Percentiles rank a stretch among this genome's conserved stretches.
Conservation (phyloP, 495 filamentous ascomycete species). For the Penicillium macrosclerotiorum region DNA sequence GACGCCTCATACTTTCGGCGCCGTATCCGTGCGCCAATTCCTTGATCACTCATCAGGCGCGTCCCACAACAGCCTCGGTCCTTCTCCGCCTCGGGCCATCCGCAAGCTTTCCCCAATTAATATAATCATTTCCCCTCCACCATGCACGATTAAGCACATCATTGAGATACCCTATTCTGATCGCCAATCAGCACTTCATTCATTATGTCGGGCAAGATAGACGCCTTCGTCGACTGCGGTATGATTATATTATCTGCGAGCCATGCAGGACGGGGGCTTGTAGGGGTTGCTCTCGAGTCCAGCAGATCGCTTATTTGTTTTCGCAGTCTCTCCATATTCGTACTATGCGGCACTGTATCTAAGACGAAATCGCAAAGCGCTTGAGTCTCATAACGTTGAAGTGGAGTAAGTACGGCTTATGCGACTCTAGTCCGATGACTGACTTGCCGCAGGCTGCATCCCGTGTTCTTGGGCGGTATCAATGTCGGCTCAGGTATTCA, state of each 20-base stretch:
- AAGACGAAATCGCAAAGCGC: conserved; percentile 47
- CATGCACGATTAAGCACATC: conserved; percentile 3
- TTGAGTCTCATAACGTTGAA: conserved; percentile 56
- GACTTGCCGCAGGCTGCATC: conserved; percentile 52
- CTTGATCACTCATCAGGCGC: conserved; percentile 31
- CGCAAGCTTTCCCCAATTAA: conserved; percentile 2
- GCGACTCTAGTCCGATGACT: conserved; percentile 1
- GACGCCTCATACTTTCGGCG: neutral
- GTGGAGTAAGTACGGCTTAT: conserved; percentile 52
- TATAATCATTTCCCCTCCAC: conserved; percentile 6
- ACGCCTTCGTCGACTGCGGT: conserved; percentile 30
- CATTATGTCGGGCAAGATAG: conserved; percentile 27
- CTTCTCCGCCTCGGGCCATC: conserved; percentile 22
- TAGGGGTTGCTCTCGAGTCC: neutral
- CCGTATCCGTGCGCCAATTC: neutral
- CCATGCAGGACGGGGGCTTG: neutral
- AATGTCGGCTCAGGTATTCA: conserved; percentile 59
- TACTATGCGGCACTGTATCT: conserved; percentile 62
- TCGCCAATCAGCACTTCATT: neutral
- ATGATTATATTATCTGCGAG: conserved; percentile 2
- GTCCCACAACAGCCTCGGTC: conserved; percentile 24
- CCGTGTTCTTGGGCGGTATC: conserved; percentile 72
- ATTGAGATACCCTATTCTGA: neutral
- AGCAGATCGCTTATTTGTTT: neutral
- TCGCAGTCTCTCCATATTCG: conserved; percentile 67